Base-by-base conservation (phyloP, 192 early-diverging fungal species). In the Podila minutissima region DNA sequence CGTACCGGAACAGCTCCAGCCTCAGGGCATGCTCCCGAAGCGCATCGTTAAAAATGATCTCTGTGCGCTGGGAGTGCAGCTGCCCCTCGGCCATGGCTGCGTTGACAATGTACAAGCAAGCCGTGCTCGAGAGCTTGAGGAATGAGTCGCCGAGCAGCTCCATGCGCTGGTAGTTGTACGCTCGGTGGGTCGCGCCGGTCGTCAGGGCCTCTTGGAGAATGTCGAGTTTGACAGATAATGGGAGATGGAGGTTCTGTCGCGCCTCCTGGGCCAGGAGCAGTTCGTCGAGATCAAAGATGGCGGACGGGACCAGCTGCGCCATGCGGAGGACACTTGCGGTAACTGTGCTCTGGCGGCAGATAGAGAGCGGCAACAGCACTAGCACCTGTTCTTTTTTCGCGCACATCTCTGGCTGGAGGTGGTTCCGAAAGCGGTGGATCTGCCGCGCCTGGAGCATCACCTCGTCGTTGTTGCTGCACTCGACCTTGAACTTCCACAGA, bases 111-210 rank as follows among this genome's bases (percentile, higher is more conserved):
- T 93, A 98, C 33, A 97, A 81, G 67, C 92, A 89, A 29, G 93
- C 85, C 0, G 92, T 91, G 4, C 88, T 83, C 3, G 92, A 82
- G 60, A 93, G 87, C 74, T 98, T 98, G 26, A 98, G 85, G 51
- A 95, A 93, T 29, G 95, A 91, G 70, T 98, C 97, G 8, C 97
- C 97, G 19, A 97, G 84, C 7, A 92, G 92, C 85, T 98, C 96
- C 0, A 96, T 79, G 0, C 97, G 93, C 82, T 98, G 94, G 72
- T 98, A 97, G 73, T 93, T 89, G 66, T 85, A 85, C 31, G 87
- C 87, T 66, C 89, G 83, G 68, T 77, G 88, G 3, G 95, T 85
- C 7, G 90, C 88, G 15, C 93, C 85, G 1, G 94, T 83, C 1
- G 95, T 95, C 58, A 96, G 86, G 9, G 96, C 97, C 59, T 84